phyloP scores from a whole-genome alignment of 2,329 filamentous ascomycete species.

The Eutypella sp. region DNA sequence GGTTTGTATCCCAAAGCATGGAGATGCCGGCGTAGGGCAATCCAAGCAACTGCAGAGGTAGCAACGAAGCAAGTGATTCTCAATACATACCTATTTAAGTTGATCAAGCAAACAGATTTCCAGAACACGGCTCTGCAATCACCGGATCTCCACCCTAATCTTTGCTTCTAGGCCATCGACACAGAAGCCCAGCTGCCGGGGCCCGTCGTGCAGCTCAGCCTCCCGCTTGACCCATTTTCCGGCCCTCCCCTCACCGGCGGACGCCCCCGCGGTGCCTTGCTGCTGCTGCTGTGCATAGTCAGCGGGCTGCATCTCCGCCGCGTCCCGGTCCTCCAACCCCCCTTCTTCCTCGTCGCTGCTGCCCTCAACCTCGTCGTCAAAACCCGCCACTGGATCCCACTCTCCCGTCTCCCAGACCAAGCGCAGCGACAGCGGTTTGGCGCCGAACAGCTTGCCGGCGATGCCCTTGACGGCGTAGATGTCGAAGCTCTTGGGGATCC shows the following conservation, averaged over 20 bases:
- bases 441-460: slow-evolving; percentile 63
- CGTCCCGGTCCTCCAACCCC: slow-evolving; percentile 28
- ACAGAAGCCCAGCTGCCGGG: slow-evolving; percentile 76
- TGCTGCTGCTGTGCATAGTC: no score
- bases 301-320: no score
- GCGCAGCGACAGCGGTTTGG: slow-evolving; percentile 58
- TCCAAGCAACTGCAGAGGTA: no score
- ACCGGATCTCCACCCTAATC: slow-evolving; percentile 61
- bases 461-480: slow-evolving; percentile 79
- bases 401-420: slow-evolving; percentile 89
- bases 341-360: slow-evolving; percentile 49
- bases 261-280: slow-evolving; percentile 5
- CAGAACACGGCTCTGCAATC: slow-evolving; percentile 2
- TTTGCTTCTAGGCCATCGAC: slow-evolving; percentile 68
- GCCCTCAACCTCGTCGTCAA: slow-evolving; percentile 53
- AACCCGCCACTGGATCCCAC: slow-evolving; percentile 71
- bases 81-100: not conserved
- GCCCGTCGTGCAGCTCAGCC: slow-evolving; percentile 73
- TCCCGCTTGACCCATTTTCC: slow-evolving; percentile 71
- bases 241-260: slow-evolving; percentile 26
- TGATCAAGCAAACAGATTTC: not conserved
- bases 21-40: no score
- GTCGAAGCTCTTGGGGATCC: slow-evolving; percentile 71
- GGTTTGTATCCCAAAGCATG: no score
- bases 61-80: not conserved